phyloP scores from a whole-genome alignment of 192 early-diverging fungal species.

The Rhizophagus prolifer region DNA sequence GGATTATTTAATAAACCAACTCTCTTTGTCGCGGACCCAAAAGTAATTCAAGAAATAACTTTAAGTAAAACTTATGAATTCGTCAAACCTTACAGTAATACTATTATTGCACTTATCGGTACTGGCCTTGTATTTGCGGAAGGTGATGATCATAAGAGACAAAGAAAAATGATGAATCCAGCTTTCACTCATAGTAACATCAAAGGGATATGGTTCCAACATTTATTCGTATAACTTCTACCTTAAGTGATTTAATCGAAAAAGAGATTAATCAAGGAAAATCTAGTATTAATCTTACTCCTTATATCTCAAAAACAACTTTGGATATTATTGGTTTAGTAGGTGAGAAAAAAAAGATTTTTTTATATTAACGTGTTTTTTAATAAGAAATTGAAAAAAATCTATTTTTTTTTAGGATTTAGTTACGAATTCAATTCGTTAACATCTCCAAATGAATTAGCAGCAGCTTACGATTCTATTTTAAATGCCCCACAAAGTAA shows the following conservation, averaged over 20 bases:
- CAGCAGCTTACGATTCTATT: slow-evolving; percentile 44
- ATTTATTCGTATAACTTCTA: slow-evolving; percentile 34
- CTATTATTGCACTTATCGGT: slow-evolving; percentile 41
- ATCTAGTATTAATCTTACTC: slow-evolving; percentile 39
- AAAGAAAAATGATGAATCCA: slow-evolving; percentile 60
- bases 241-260: slow-evolving; percentile 40
- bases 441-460: slow-evolving; percentile 40
- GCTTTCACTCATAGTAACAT: slow-evolving; percentile 47
- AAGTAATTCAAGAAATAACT: slow-evolving; percentile 47
- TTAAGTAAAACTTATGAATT: slow-evolving; percentile 48
- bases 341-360: slow-evolving; percentile 14
- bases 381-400: too few species aligned
- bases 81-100: slow-evolving; percentile 34
- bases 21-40: slow-evolving; percentile 49
- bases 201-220: slow-evolving; percentile 31
- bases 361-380: not conserved
- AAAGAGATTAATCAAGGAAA: slow-evolving; percentile 22
- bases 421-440: slow-evolving; percentile 47
- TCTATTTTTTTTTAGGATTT: slow-evolving; percentile 33
- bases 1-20: slow-evolving; percentile 42
- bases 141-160: slow-evolving; percentile 48
- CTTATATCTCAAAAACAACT: slow-evolving; percentile 40
- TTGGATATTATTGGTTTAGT: slow-evolving; percentile 48
- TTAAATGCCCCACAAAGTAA: not conserved
- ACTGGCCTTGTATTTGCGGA: slow-evolving; percentile 52